Conservation (phyloP, 2,329 filamentous ascomycete genomes). For the Ophiognomonia clavigignenti-juglandacearum region DNA sequence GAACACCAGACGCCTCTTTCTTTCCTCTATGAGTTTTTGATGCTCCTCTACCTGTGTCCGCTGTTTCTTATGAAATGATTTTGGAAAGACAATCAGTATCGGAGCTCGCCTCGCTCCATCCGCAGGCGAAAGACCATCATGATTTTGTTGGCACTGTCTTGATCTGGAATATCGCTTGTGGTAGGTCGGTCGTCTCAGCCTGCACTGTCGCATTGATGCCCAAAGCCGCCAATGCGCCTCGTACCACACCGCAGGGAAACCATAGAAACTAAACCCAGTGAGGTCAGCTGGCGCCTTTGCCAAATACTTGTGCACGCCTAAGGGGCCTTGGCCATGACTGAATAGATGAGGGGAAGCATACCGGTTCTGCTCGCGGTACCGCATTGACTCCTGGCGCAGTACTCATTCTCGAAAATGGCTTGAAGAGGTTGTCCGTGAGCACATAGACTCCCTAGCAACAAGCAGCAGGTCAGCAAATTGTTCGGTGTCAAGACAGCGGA, state of each 20-base stretch:
- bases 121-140: too few species aligned
- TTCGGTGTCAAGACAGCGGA: conserved; percentile 11
- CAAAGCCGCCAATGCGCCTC: conserved; percentile 86
- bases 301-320: too few species aligned
- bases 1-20: conserved; percentile 3
- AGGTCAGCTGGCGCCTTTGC: too few species aligned
- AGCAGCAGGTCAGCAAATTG: too few species aligned
- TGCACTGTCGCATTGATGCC: conserved; percentile 89
- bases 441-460: conserved; percentile 86
- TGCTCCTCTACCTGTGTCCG: conserved; percentile 2
- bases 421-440: conserved; percentile 86
- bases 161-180: conserved; percentile 90
- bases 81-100: not conserved
- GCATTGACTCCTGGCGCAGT: conserved; percentile 72
- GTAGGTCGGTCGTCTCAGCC: conserved; percentile 82
- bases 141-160: conserved; percentile 70
- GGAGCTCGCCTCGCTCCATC: too few species aligned
- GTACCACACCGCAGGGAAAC: conserved; percentile 90
- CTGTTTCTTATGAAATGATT: not conserved
- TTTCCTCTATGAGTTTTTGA: conserved; percentile 4
- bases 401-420: conserved; percentile 85
- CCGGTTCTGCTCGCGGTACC: conserved; percentile 70
- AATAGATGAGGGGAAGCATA: conserved; percentile 39
- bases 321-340: not conserved
- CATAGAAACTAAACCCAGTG: conserved; percentile 97